These are phyloP conservation scores for Carallia pectinifolia DNA, from an alignment of 345 rosid genomes.

Conservation along the genomic window DNA sequence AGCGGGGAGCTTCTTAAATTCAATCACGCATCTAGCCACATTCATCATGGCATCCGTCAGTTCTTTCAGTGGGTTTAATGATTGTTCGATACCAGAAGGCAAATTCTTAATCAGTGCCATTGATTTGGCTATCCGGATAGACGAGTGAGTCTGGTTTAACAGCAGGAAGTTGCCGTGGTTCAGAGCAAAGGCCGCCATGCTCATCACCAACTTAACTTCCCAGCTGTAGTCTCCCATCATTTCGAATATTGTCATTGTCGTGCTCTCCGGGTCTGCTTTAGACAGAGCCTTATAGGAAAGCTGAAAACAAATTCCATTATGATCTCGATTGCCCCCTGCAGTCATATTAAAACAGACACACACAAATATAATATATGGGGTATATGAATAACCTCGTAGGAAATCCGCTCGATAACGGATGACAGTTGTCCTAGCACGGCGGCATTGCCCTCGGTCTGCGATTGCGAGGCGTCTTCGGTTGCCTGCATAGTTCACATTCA, in stretches of 20 bases:
- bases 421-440: neutral
- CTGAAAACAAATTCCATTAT: neutral
- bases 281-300: neutral
- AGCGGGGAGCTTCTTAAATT: neutral
- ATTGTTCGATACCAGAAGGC: too few relatives aligned
- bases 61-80: too few relatives aligned
- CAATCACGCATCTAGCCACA: too few relatives aligned
- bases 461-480: too few relatives aligned
- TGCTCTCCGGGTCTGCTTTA: neutral
- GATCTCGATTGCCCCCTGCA: too few relatives aligned
- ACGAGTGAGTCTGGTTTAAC: neutral
- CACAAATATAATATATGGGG: neutral
- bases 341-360: too few relatives aligned
- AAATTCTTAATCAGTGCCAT: too few relatives aligned
- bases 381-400: neutral
- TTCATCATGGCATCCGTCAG: too few relatives aligned
- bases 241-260: neutral
- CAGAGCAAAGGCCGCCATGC: neutral
- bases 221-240: neutral
- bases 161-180: too few relatives aligned
- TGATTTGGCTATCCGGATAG: too few relatives aligned
- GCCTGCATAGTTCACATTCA: too few relatives aligned
- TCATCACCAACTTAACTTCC: neutral
- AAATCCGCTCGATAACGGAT: neutral
- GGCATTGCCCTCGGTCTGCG: too few relatives aligned